Conservation (phyloP, 1,139 yeast species). For the Maudiozyma humilis region DNA sequence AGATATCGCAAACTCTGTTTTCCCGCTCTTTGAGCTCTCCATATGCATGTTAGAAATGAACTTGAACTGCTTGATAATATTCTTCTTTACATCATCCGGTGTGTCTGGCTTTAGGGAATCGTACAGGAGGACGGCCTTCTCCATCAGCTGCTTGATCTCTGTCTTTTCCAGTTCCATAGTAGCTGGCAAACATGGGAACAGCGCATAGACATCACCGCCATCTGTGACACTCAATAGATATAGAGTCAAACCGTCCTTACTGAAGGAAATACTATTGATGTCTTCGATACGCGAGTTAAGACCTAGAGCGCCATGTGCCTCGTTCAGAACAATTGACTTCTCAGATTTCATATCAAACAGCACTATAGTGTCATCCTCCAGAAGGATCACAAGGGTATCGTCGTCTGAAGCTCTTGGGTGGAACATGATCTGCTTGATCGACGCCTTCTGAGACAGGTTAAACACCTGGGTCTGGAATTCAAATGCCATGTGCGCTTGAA, state of each 20-base stretch:
- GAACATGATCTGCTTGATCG: conserved; percentile 35
- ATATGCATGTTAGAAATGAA: conserved; percentile 22
- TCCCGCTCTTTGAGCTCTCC: conserved; percentile 10
- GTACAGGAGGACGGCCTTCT: conserved; percentile 35
- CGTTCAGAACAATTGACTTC: conserved; percentile 20
- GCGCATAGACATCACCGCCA: conserved; percentile 48
- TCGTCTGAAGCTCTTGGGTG: conserved; percentile 38
- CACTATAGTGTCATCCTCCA: conserved; percentile 32
- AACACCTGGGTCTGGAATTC: conserved; percentile 19
- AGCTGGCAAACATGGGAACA: conserved; percentile 50
- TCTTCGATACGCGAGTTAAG: conserved; percentile 26
- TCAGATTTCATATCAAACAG: conserved; percentile 28
- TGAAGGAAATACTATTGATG: conserved; percentile 38
- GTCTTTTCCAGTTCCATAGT: conserved; percentile 32
- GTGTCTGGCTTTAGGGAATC: conserved; percentile 19
- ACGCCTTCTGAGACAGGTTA: conserved; percentile 3
- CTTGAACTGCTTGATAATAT: conserved; percentile 28
- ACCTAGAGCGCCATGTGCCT: conserved; percentile 17
- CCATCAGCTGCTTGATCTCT: conserved; percentile 35
- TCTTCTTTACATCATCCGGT: conserved; percentile 15
- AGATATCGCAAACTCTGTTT: conserved; percentile 11
- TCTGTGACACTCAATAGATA: conserved; percentile 36
- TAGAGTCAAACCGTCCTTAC: conserved; percentile 40
- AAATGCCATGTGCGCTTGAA: conserved; percentile 8
- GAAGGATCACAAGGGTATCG: conserved; percentile 36